A percentile compares a stretch with the other conserved stretches of the same genome.
Evolutionary conservation across 2,329 filamentous ascomycete species (phyloP).

Genomic region (Penicillium sp.): DNA sequence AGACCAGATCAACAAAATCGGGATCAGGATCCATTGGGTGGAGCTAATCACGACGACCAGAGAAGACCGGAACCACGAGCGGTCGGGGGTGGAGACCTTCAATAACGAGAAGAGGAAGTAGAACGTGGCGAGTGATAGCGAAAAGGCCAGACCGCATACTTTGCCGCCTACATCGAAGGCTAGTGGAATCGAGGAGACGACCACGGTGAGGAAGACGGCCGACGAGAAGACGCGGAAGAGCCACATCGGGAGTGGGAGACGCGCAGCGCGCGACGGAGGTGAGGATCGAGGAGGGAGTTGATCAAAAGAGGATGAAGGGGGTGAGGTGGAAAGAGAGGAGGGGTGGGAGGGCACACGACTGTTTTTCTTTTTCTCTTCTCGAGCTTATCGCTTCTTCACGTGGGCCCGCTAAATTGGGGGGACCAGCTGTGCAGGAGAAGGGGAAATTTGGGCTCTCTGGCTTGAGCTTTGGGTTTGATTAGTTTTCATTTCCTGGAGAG

Average conservation of each 20-base stretch:
- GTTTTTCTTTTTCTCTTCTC: constrained; percentile 23
- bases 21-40: constrained; percentile 85
- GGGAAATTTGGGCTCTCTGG: constrained; percentile 1
- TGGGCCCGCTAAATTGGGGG: constrained; percentile 14
- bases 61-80: constrained; percentile 73
- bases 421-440: constrained; percentile 1
- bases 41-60: constrained; percentile 70
- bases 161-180: constrained; percentile 97
- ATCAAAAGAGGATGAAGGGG: constrained; percentile 10
- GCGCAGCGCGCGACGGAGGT: constrained; percentile 21
- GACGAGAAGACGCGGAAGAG: constrained; percentile 79
- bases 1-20: constrained; percentile 88
- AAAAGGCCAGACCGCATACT: constrained; percentile 92
- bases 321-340: constrained; percentile 11
- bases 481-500: not conserved
- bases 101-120: constrained; percentile 86
- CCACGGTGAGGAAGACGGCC: constrained; percentile 82
- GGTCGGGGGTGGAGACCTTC: constrained; percentile 77
- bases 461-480: not conserved
- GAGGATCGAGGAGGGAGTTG: constrained; percentile 5
- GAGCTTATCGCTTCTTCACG: constrained; percentile 27
- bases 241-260: constrained; percentile 67
- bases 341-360: constrained; percentile 24
- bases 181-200: constrained; percentile 93
- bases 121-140: constrained; percentile 82